Percentiles rank a stretch among this genome's conserved stretches.
These are phyloP conservation scores for Vitis hybrid DNA, from an alignment of 177 flowering plant species.

Conservation along the genomic window DNA sequence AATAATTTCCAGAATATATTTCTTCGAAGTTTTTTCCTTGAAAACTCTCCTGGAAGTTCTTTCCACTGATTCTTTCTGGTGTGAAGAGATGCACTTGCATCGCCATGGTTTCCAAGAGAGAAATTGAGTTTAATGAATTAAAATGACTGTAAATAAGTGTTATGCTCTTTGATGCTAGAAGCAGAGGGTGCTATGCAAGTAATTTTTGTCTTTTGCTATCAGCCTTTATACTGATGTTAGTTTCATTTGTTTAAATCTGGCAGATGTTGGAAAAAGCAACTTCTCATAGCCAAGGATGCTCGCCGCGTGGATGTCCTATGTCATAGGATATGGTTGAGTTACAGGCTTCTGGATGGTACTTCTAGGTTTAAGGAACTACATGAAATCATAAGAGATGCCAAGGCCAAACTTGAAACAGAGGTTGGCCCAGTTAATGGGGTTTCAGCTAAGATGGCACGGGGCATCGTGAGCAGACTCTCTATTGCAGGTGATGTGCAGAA, in stretches of 20 bases:
- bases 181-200: background rate
- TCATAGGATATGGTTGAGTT: slow-evolving; percentile 81
- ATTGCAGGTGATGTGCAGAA: slow-evolving; percentile 79
- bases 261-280: slow-evolving; percentile 94
- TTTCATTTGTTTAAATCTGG: slow-evolving; percentile 12
- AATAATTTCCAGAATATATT: background rate
- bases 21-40: background rate
- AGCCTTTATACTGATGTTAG: slow-evolving; percentile 7
- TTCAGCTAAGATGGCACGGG: slow-evolving; percentile 85
- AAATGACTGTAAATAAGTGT: background rate
- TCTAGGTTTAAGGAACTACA: slow-evolving; percentile 76
- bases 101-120: too few relatives aligned
- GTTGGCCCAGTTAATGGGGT: slow-evolving; percentile 81
- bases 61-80: too few relatives aligned
- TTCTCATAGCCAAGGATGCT: slow-evolving; percentile 83
- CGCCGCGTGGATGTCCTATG: slow-evolving; percentile 90
- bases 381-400: slow-evolving; percentile 67
- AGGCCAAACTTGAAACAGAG: slow-evolving; percentile 80
- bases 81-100: too few relatives aligned
- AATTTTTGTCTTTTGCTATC: background rate
- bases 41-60: too few relatives aligned
- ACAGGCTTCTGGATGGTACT: slow-evolving; percentile 85
- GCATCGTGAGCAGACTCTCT: slow-evolving; percentile 94
- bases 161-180: background rate
- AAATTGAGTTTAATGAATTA: background rate